These are phyloP conservation scores for Linum usitatissimum DNA, from an alignment of 345 rosid species.

Conservation along the genomic window DNA sequence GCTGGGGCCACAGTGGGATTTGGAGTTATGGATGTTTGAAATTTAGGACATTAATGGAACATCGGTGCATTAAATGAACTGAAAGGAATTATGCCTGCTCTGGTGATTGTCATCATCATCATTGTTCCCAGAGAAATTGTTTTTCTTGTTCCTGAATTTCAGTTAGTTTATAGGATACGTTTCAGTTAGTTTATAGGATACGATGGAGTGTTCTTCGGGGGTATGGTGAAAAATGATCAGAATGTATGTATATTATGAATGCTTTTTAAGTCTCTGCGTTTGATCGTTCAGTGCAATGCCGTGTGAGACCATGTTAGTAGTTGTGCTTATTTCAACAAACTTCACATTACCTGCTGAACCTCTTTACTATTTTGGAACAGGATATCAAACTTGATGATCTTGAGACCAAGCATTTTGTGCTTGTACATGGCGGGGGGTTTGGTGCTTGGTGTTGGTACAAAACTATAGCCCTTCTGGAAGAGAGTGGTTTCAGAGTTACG, in stretches of 20 bases:
- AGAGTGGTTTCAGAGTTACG: conserved; percentile 74
- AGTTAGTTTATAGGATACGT: neutral
- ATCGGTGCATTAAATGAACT: neutral
- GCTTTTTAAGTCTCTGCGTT: too few relatives aligned
- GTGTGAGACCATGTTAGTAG: neutral
- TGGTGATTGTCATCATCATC: neutral
- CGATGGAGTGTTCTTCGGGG: too few relatives aligned
- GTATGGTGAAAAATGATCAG: neutral
- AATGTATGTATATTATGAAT: too few relatives aligned
- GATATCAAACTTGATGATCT: conserved; percentile 60
- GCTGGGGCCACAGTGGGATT: neutral
- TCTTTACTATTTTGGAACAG: conserved; percentile 24
- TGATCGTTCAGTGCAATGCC: neutral
- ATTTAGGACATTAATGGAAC: neutral
- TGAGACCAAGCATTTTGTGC: conserved; percentile 75
- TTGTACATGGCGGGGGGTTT: conserved; percentile 94
- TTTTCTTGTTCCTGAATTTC: neutral
- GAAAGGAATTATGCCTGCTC: neutral
- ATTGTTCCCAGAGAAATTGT: neutral
- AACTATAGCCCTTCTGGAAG: conserved; percentile 86
- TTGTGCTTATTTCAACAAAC: neutral
- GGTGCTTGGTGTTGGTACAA: conserved; percentile 99
- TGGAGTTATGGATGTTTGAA: neutral
- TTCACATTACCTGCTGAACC: conserved; percentile 7
- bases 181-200: too few relatives aligned